Base-by-base conservation (phyloP, 371 early-diverging fungal species). In the Massospora cicadina region DNA sequence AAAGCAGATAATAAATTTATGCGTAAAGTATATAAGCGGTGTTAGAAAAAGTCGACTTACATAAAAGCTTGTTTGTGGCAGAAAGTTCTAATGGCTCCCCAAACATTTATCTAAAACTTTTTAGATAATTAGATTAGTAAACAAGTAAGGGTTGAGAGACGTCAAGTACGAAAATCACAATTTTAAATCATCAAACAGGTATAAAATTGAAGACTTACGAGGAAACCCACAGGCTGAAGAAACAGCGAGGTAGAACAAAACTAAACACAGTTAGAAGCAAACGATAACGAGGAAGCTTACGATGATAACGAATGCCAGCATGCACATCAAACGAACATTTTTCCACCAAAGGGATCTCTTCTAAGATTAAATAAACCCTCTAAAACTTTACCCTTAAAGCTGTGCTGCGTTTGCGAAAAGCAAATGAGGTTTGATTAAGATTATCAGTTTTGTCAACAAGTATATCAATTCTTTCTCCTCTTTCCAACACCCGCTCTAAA, bases 271-370 rank as follows among this genome's bases (percentile, higher is more conserved):
- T 12, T 53, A 10, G 54, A 29, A 66, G 25, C 53, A 53, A 27
- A 64, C 54, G 26, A 55, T 33, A 31, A 53, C 24, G 25, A 10
- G 66, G 54, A 66, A 53, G 80, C 84, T 80, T 72, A 87, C 81
- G 13, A 90, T 68, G 21, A 79, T 68, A 17, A 83, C 83, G n/a
- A 77, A 65, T n/a, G 71, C 78, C 58, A 90, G 76, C 68, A 85
- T 75, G 28, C 77, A 71, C 80, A 89, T 83, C 56, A 93, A 73
- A 70, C 86, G 85, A 61, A 83, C 81, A 77, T 91, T 91, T 71
- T 91, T 91, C 90, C 91, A 95, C 93, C 93, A 93, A 86, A 91
- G 86, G 60, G 79, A 79, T 58, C 90, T 77, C 76, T 84, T 70
- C 53, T 29, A 2, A 33, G 28, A 57, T 64, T 28, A 28, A 30